A percentile compares a stretch with the other conserved stretches of the same genome.
phyloP scores from a whole-genome alignment of 2,329 filamentous ascomycete genomes.

The Cladosporium sp. region DNA sequence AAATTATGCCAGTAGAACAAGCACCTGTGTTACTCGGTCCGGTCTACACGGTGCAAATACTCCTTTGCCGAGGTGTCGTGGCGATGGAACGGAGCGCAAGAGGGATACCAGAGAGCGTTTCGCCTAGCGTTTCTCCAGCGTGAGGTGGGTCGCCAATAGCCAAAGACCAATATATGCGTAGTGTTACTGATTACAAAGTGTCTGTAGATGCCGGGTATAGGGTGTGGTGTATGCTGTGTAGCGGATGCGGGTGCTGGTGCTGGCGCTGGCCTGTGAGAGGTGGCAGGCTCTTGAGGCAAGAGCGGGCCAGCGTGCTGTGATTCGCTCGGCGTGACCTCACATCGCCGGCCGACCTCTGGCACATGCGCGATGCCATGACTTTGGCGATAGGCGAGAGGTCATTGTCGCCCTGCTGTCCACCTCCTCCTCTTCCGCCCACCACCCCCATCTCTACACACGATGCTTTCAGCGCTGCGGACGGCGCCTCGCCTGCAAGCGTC shows the following conservation, averaged over 20 bases:
- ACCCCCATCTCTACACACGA: neutral
- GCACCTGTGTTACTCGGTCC: neutral
- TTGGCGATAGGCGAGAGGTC: neutral
- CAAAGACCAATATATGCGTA: neutral
- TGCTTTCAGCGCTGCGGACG: conserved; percentile 11
- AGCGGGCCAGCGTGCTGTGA: neutral
- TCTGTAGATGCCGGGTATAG: neutral
- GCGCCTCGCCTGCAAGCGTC: conserved; percentile 9
- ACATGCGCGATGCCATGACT: neutral
- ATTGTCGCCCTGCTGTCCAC: neutral
- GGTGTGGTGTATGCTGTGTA: conserved; percentile 1
- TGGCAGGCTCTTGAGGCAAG: conserved; percentile 4
- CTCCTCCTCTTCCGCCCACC: neutral
- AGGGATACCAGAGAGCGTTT: neutral
- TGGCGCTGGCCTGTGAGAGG: neutral
- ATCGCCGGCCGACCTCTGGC: neutral
- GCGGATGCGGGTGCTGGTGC: conserved; percentile 1
- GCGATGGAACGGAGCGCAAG: conserved; percentile 3
- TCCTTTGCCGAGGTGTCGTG: conserved; percentile 6
- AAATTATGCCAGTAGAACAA: neutral
- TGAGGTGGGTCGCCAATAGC: neutral
- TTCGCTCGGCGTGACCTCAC: neutral
- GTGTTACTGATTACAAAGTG: neutral
- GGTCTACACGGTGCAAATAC: neutral
- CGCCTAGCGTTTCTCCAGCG: neutral